These are phyloP conservation scores for Leccinum pachyderme DNA, from an alignment of 1,284 basidiomycete genomes.

Conservation along the genomic window DNA sequence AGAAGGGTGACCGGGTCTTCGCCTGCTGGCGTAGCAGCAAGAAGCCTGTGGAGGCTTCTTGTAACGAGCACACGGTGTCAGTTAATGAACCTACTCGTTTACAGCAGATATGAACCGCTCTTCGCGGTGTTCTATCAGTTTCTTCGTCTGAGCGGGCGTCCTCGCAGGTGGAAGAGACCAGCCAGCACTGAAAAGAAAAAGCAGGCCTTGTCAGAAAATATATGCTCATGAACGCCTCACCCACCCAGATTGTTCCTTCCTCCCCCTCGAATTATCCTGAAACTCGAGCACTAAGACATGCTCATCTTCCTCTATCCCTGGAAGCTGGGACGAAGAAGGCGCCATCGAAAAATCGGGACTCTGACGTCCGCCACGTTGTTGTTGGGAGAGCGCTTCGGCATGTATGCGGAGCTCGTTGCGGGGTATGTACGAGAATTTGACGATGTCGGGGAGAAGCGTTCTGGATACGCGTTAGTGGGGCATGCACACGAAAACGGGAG, in stretches of 20 bases:
- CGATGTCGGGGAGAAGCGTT: conserved; percentile 76
- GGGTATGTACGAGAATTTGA: conserved; percentile 83
- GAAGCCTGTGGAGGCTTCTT: conserved; percentile 44
- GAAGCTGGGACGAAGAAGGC: conserved; percentile 19
- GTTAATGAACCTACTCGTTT: conserved; percentile 53
- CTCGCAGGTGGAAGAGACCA: conserved; percentile 49
- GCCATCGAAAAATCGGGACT: conserved; percentile 42
- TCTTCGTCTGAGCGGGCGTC: conserved; percentile 60
- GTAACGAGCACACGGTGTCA: neutral
- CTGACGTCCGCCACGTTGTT: conserved; percentile 18
- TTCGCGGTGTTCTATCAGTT: conserved; percentile 74
- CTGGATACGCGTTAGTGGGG: conserved; percentile 37
- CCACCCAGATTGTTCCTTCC: conserved; percentile 33
- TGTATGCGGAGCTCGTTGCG: conserved; percentile 62
- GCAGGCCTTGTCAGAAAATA: neutral
- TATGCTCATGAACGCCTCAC: conserved; percentile 1
- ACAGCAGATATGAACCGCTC: conserved; percentile 66
- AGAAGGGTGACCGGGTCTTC: conserved; percentile 66
- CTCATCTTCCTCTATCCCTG: conserved; percentile 44
- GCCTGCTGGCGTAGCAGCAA: conserved; percentile 50
- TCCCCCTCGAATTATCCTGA: conserved; percentile 53
- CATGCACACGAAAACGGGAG: neutral
- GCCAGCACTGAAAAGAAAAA: conserved; percentile 33
- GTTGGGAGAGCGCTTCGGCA: conserved; percentile 35
- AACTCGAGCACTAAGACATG: conserved; percentile 77